These are phyloP conservation scores for Biscutella laevigata DNA, from an alignment of 441 rosid genomes.

Conservation along the genomic window DNA sequence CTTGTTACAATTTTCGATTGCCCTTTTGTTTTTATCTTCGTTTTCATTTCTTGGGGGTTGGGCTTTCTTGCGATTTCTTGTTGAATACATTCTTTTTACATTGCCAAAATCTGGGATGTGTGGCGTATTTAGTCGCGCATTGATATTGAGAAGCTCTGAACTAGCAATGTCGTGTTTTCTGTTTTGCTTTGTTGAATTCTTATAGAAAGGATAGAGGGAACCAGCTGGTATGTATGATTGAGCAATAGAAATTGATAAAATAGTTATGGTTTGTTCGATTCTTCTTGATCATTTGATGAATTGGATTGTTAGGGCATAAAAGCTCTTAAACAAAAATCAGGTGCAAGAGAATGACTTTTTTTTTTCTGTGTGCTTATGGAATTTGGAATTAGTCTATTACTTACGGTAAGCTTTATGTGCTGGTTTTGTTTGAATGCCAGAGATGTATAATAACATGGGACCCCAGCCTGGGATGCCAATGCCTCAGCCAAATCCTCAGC, in stretches of 20 bases:
- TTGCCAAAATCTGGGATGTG: background rate
- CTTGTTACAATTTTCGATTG: background rate
- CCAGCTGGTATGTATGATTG: background rate
- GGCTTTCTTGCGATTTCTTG: background rate
- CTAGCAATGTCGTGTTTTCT: background rate
- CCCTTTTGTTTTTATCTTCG: slow-evolving; percentile 6
- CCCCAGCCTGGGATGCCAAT: slow-evolving; percentile 55
- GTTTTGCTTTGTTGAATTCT: background rate
- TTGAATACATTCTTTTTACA: background rate
- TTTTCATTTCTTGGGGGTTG: background rate
- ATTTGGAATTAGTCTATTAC: background rate
- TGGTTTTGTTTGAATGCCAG: slow-evolving; percentile 23
- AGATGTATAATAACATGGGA: slow-evolving; percentile 71
- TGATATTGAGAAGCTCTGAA: background rate
- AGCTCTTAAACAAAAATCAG: background rate
- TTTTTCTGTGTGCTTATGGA: background rate
- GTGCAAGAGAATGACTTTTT: background rate
- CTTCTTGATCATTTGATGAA: background rate
- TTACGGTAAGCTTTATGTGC: background rate
- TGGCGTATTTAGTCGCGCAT: background rate
- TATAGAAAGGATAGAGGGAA: background rate
- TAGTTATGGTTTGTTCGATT: background rate
- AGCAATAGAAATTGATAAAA: background rate
- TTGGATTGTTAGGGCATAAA: background rate
- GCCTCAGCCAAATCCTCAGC: slow-evolving; percentile 55